Evolutionary conservation across 2,329 filamentous ascomycete species (phyloP), one percentile per base, ranked within the genome.

Genomic region (Venturia aucupariae): DNA sequence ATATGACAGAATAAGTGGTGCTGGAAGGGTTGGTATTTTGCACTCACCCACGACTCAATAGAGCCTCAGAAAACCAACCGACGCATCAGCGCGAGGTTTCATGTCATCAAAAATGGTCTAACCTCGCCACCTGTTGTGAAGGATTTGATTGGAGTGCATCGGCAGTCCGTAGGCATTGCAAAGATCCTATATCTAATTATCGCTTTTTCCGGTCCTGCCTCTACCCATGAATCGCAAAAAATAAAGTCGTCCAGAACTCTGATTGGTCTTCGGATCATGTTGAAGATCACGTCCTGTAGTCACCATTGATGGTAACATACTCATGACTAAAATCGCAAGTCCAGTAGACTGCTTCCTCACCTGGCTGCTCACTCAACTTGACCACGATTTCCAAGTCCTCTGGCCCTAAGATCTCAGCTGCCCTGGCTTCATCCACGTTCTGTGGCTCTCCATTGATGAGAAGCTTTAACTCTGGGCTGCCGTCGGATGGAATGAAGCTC

Each of bases 251-350:
- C 7, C 22, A 51, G 27, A 24, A 27, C 10, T 51, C 5, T 27
- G 6, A 57, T n/a, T 57, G n/a, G 13, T 19, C 4, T 32, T 57
- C 30, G 10, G 15, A 55, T n/a, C 22, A 11, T 48, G 24, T 30
- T 2, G 51, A n/a, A 13, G 19, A 22, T 64, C 39, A 86, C 39
- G 85, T 87, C 70, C 85, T 75, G 73, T 88, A 88, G 73, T 88
- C 85, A 44, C 84, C 85, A 71, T 88, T 88, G 69, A 88, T 88
- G 61, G 84, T 87, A 60, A 87, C 84, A 77, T 87, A 95, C 80
- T 92, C 89, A 72, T 92, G 89, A 72, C 88, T 91, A 69, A 92
- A 90, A 74, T 95, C 90, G 72, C 90, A 94, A 46, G 90, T 94
- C 86, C 89, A 94, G 74, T 90, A 90, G 5, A 86, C 84, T 1